Conservation (phyloP, 306 rosid genomes). For the Quercus variabilis region DNA sequence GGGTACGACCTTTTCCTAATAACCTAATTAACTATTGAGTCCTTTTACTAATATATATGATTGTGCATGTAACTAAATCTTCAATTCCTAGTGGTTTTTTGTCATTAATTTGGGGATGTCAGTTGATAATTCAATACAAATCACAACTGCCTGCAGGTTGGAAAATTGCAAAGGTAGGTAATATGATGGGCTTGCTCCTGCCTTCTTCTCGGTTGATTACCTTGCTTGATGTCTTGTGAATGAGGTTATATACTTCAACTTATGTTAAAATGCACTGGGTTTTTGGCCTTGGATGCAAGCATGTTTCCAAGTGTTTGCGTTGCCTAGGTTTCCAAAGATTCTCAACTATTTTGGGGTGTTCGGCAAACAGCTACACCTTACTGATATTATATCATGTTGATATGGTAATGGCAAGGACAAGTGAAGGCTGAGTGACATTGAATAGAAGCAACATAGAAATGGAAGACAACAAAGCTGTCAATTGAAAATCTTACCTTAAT, state of each 20-base stretch:
- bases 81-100: too few species aligned
- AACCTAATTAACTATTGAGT: too few species aligned
- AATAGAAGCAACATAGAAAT: not conserved
- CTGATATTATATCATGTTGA: not conserved
- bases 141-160: too few species aligned
- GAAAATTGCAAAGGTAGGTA: too few species aligned
- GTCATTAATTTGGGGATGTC: too few species aligned
- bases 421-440: not conserved
- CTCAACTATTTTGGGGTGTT: not conserved
- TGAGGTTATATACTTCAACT: not conserved
- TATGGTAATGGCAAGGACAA: not conserved
- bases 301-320: not conserved
- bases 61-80: too few species aligned
- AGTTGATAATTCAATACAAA: too few species aligned
- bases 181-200: too few species aligned
- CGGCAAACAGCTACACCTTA: not conserved
- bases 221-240: not conserved
- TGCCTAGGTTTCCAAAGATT: not conserved
- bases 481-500: slow-evolving; percentile 48
- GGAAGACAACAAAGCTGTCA: slow-evolving; percentile 1
- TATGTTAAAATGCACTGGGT: not conserved
- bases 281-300: not conserved
- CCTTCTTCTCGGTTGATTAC: not conserved
- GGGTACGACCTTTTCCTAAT: too few species aligned
- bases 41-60: too few species aligned